Evolutionary conservation across 139 green algal species (phyloP).

Genomic region (Dunaliella primolecta): DNA sequence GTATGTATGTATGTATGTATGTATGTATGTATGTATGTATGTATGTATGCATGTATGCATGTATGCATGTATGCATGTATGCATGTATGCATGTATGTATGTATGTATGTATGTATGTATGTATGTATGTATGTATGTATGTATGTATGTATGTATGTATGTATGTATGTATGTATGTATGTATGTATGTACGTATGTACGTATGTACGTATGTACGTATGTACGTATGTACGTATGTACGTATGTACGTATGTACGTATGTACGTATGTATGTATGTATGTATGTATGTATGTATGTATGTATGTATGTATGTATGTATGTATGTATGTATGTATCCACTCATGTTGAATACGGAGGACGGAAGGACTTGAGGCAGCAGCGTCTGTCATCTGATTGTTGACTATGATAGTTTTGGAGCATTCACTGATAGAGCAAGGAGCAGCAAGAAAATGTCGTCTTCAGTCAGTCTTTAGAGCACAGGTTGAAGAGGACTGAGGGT

Average conservation of each 20-base stretch:
- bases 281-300: neutral
- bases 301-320: neutral
- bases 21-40: neutral
- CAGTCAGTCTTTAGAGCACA: neutral
- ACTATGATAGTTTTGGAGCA: neutral
- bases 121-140: neutral
- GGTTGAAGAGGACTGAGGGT: neutral
- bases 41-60: neutral
- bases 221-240: neutral
- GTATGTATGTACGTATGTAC: neutral
- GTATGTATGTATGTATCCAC: neutral
- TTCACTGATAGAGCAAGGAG: neutral
- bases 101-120: neutral
- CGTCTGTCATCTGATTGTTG: neutral
- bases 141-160: neutral
- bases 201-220: neutral
- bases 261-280: neutral
- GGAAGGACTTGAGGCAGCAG: neutral
- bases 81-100: neutral
- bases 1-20: neutral
- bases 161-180: neutral
- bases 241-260: too few relatives aligned
- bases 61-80: neutral
- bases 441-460: too few relatives aligned
- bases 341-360: neutral